These are phyloP conservation scores for Metschnikowia arizonensis DNA, from an alignment of 805 yeast genomes.

Conservation along the genomic window DNA sequence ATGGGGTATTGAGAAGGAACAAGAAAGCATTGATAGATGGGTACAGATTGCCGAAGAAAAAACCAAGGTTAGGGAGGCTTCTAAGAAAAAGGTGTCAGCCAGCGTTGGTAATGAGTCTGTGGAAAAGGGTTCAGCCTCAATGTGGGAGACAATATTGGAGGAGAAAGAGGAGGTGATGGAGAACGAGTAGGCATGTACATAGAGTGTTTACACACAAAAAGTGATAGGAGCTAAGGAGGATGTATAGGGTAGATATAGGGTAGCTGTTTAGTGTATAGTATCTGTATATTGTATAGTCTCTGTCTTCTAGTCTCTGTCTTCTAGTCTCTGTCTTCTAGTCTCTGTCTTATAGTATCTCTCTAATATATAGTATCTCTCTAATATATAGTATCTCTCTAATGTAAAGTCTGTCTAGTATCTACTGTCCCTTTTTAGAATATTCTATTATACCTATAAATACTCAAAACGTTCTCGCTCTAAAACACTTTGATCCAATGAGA, in stretches of 20 bases:
- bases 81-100: constrained; percentile 19
- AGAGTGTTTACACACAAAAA: background rate
- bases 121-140: constrained; percentile 19
- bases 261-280: too few species aligned
- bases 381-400: too few species aligned
- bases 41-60: constrained; percentile 60
- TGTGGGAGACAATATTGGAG: constrained; percentile 22
- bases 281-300: too few species aligned
- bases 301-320: too few species aligned
- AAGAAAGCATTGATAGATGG: constrained; percentile 69
- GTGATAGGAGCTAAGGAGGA: too few species aligned
- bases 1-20: constrained; percentile 68
- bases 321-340: too few species aligned
- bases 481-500: background rate
- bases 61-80: constrained; percentile 55
- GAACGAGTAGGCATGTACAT: constrained; percentile 11
- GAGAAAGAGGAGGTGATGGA: constrained; percentile 17
- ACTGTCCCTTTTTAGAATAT: background rate
- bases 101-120: constrained; percentile 18
- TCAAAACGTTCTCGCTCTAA: background rate
- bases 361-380: too few species aligned
- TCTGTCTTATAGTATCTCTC: too few species aligned
- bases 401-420: too few species aligned
- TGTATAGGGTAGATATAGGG: too few species aligned
- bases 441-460: constrained; percentile 4